Evolutionary conservation across 129 eudicot species (phyloP), one percentile per base, ranked within the genome.

Genomic region (Saposhnikovia divaricata): DNA sequence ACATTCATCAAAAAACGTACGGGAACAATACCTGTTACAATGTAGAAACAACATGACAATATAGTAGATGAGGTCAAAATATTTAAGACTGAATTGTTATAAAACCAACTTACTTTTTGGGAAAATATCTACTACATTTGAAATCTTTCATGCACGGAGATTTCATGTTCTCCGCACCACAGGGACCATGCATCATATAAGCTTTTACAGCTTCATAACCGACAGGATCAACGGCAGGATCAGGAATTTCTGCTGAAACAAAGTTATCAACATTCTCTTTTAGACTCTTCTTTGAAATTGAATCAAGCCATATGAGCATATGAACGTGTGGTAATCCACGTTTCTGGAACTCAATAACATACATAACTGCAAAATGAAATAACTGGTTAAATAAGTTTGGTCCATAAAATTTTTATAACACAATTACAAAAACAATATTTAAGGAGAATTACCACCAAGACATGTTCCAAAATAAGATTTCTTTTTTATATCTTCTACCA

Each of bases 141-240:
- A 43, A 34, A 23, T 74, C 45, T 0, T 28, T 28, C 80, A 75
- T 83, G 50, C 83, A 83, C 34, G 86, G 86, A 18, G 75, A 74
- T 0, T 47, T 61, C 0, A 13, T n/a, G 9, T 74, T 79, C 0
- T 40, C 77, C 3, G 23, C 47, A n/a, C 85, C 82, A 25, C 85
- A 78, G 1, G 85, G 82, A 1, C 79, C 82, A 57, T 82, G 82
- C 0, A 82, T 76, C 77, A 82, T 68, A 31, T 14, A 63, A 4
- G 59, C 37, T 0, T 25, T 75, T 0, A 82, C 77, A 18, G 34
- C 66, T 2, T 38, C 14, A 45, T 42, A 66, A 6, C 59, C 48
- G 0, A 9, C 4, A 0, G 79, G 79, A 43, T 71, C 78, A 31
- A 31, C 19, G 0, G 14, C 0, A 6, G 19, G 28, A 23, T 82